phyloP scores from a whole-genome alignment of 805 yeast species.

The Candida montana region DNA sequence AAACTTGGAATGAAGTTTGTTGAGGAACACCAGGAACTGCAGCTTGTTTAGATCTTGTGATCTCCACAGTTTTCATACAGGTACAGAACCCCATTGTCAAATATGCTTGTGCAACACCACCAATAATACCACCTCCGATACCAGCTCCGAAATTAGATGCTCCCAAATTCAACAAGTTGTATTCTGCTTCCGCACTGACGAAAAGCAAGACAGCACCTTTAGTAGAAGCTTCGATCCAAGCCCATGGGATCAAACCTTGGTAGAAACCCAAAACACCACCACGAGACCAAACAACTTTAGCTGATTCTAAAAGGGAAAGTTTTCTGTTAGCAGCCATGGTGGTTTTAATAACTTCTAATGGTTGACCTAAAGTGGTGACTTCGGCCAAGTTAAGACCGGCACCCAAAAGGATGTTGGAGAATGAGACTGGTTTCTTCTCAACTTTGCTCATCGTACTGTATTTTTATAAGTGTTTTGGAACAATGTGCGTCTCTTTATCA shows the following conservation, averaged over 20 bases:
- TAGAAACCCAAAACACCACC: constrained; percentile 92
- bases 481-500: no score
- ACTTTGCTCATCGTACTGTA: constrained; percentile 28
- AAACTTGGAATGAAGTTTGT: constrained; percentile 78
- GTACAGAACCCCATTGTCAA: constrained; percentile 97
- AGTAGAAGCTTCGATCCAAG: constrained; percentile 99
- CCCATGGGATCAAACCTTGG: constrained; percentile 99
- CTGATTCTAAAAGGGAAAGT: constrained; percentile 60
- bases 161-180: constrained; percentile 60
- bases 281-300: constrained; percentile 78
- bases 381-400: constrained; percentile 91
- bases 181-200: constrained; percentile 90
- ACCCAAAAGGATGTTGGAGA: constrained; percentile 86
- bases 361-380: constrained; percentile 94
- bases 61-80: constrained; percentile 98
- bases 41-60: constrained; percentile 81
- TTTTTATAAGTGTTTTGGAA: no score
- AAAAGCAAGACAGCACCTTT: constrained; percentile 95
- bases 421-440: constrained; percentile 80
- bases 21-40: constrained; percentile 60
- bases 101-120: constrained; percentile 96
- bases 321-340: constrained; percentile 97
- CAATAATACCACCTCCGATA: constrained; percentile 91
- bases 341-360: constrained; percentile 91
- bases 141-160: constrained; percentile 74